Evolutionary conservation across 345 rosid genomes (phyloP).

Genomic region (Dimocarpus longan): DNA sequence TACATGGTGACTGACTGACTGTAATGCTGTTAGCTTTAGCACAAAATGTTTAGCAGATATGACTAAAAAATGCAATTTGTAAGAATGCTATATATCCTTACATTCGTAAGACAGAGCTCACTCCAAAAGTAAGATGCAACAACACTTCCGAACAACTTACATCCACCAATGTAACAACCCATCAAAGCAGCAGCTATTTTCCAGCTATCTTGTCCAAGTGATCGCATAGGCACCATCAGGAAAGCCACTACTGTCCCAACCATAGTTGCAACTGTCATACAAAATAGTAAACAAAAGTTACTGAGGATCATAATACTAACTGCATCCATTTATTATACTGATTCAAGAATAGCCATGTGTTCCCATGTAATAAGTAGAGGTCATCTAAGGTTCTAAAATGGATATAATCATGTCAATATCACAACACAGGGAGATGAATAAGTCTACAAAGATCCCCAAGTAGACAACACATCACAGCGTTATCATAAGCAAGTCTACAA

Average conservation of each 20-base stretch:
- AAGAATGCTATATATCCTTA: background rate
- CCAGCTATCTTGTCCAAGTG: slow-evolving; percentile 91
- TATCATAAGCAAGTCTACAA: background rate
- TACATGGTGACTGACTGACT: background rate
- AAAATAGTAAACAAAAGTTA: slow-evolving; percentile 14
- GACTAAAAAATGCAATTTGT: too few relatives aligned
- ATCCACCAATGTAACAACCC: slow-evolving; percentile 89
- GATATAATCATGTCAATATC: background rate
- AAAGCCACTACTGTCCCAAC: slow-evolving; percentile 78
- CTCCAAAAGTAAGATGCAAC: slow-evolving; percentile 19
- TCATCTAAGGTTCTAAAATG: background rate
- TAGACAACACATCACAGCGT: background rate
- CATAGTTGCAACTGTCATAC: slow-evolving; percentile 62
- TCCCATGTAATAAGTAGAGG: background rate
- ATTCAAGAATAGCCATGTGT: background rate
- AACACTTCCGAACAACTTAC: slow-evolving; percentile 40
- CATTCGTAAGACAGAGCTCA: slow-evolving; percentile 21
- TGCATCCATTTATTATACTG: background rate
- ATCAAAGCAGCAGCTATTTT: slow-evolving; percentile 90
- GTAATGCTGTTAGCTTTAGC: background rate
- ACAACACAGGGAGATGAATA: background rate
- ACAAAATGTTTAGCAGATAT: background rate
- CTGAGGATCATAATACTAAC: background rate
- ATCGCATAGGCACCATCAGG: slow-evolving; percentile 75
- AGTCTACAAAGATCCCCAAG: background rate